Base-by-base conservation (phyloP, 441 rosid genomes). In the Viola pubescens region DNA sequence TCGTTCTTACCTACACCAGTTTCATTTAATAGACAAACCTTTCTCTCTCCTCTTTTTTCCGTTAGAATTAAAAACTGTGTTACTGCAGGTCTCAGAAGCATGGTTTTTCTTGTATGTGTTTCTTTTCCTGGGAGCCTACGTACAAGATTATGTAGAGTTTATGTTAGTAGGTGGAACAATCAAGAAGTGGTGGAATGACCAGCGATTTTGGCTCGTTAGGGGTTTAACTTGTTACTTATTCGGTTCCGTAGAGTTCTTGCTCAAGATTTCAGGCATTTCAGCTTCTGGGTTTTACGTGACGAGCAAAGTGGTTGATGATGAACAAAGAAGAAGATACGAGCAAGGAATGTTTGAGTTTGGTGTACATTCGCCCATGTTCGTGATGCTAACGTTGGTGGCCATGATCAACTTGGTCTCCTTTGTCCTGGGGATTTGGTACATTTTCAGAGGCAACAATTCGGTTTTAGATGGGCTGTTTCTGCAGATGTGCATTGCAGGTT, bases 131-230 rank as follows among this genome's bases (percentile, higher is more conserved):
- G 95, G 89, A 8, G 82, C 88, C 6, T 74, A 90, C 50, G 73
- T 19, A 12, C 89, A 79, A 67, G 86, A 82, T 59, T 49, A 72
- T 5, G 7, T 73, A 0, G 86, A 85, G 9, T 82, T 81, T 58
- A 5, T 73, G 37, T 5, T 75, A 3, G 73, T 60, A 16, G 79
- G 80, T 9, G 81, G 82, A 14, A 80, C 81, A 19, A 34, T 71
- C 62, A 55, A 58, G 7, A 74, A 57, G 48, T 90, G 97, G 97
- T 82, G 89, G 89, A 87, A 75, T 56, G 86, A 82, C 61, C 94
- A 84, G 64, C 75, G 94, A 52, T 77, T 85, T 49, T 90, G 86
- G 82, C 42, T 64, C 46, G 62, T 84, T 11, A 79, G 73, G 46
- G 94, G 91, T 12, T 9, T 76, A 2, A 54, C 95, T 7, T 65